Percentiles rank a stretch among this genome's conserved stretches.
These are phyloP conservation scores for Plasmodium relictum DNA, from an alignment of 169 alveolate species.

Conservation along the genomic window DNA sequence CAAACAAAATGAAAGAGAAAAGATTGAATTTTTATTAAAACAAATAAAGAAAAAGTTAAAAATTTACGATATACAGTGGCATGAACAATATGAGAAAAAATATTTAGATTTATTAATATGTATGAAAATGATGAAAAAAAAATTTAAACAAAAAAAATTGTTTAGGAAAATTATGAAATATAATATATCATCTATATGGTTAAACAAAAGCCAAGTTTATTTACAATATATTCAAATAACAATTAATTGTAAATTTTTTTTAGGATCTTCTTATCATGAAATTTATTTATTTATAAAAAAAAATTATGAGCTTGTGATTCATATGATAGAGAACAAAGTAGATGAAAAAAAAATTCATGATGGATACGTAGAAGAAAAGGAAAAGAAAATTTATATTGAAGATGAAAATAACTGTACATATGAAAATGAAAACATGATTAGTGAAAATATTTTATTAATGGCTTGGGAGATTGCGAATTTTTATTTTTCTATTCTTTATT, in stretches of 20 bases:
- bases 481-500: conserved; percentile 62
- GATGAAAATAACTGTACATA: neutral
- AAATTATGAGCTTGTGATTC: conserved; percentile 31
- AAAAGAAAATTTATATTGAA: neutral
- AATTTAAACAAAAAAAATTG: conserved; percentile 38
- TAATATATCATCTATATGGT: conserved; percentile 65
- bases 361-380: neutral
- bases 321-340: conserved; percentile 8
- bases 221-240: conserved; percentile 63
- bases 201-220: conserved; percentile 54
- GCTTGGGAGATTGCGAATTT: conserved; percentile 76
- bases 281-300: conserved; percentile 52
- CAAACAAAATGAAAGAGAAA: neutral
- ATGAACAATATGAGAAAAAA: conserved; percentile 66
- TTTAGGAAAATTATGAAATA: conserved; percentile 48
- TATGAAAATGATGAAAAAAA: conserved; percentile 31
- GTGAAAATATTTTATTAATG: conserved; percentile 39
- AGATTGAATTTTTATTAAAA: conserved; percentile 4
- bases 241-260: conserved; percentile 47
- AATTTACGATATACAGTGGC: conserved; percentile 74
- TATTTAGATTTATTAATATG: conserved; percentile 44
- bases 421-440: neutral
- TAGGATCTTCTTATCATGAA: conserved; percentile 45
- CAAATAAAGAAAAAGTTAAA: conserved; percentile 33
- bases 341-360: neutral